Base-by-base conservation (phyloP, 495 filamentous ascomycete species). In the Chaetomium fimeti region DNA sequence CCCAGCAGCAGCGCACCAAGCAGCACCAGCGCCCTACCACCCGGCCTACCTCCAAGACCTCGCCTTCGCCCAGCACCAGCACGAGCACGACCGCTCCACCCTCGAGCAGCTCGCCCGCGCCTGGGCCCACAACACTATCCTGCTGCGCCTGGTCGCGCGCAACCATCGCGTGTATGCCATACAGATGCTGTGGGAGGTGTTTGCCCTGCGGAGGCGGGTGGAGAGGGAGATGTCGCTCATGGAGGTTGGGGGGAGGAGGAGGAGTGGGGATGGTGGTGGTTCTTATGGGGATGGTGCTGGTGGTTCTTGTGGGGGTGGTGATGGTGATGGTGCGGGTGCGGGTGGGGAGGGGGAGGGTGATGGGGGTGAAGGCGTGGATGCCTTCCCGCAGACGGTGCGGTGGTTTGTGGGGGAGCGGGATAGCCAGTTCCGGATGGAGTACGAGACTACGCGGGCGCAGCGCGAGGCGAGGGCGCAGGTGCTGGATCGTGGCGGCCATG, bases 101-200 rank as follows among this genome's bases (percentile, higher is more conserved):
- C 52, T 65, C 4, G 16, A 36, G 40, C 28, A 60, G 38, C 55
- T 68, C 49, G 36, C 40, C 49, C n/a, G 32, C 7, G 60, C 63
- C n/a, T 71, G 68, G 66, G 2, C 24, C 4, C 27, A 42, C 22
- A 25, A 62, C 42, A 52, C 36, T 0, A n/a, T 24, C 2, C 27
- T 69, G 18, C 15, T 43, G 12, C 65, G 54, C 5, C 20, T 67
- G 15, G 22, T 18, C 0, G 47, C 24, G 38, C 25, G 22, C 12
- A 36, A 28, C 36, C 36, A 8, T 38, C 25, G 40, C 36, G 7
- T 56, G 11, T 56, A 48, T 20, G 63, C 56, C 25, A 6, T 65
- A 25, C 36, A 55, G 15, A 36, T 65, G 38, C 59, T 70, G 28
- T 70, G 68, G 68, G 66, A 68, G 25, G 68, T 70, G 11, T 40